These are phyloP conservation scores for Moesziomyces antarcticus DNA, from an alignment of 1,284 basidiomycete genomes.

Conservation along the genomic window DNA sequence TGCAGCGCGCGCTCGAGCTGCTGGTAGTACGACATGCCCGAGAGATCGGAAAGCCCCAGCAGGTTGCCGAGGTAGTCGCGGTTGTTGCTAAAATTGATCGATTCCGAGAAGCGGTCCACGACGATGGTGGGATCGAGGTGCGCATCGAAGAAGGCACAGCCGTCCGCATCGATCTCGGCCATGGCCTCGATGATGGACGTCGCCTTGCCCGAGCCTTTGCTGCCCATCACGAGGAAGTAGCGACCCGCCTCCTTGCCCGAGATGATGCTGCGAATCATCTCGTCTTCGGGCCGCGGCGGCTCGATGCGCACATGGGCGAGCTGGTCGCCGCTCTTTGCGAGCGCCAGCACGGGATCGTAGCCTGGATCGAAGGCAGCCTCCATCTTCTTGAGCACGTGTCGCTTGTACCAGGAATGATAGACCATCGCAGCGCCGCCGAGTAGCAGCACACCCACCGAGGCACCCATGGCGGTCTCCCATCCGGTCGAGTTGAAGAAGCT, in stretches of 20 bases:
- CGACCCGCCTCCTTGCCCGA: constrained; percentile 57
- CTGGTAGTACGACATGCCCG: constrained; percentile 59
- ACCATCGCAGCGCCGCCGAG: constrained; percentile 60
- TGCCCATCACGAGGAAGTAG: constrained; percentile 63
- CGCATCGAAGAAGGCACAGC: constrained; percentile 63
- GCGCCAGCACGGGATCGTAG: constrained; percentile 60
- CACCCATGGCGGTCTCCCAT: constrained; percentile 64
- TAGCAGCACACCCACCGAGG: constrained; percentile 56
- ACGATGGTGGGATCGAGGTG: constrained; percentile 57
- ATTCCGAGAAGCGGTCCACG: constrained; percentile 61
- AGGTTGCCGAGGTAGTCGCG: constrained; percentile 63
- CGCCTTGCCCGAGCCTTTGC: constrained; percentile 61
- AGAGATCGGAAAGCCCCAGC: constrained; percentile 58
- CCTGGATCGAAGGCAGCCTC: constrained; percentile 60
- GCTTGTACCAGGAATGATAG: constrained; percentile 62
- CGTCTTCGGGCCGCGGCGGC: constrained; percentile 54
- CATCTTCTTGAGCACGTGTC: constrained; percentile 60
- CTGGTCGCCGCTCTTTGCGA: constrained; percentile 53
- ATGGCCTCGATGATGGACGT: constrained; percentile 63
- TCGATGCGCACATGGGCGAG: constrained; percentile 53
- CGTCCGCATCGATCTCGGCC: constrained; percentile 55
- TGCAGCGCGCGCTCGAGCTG: constrained; percentile 58
- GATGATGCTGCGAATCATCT: constrained; percentile 59
- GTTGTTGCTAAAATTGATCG: constrained; percentile 62
- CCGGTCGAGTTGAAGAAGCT: constrained; percentile 61